Evolutionary conservation across 179 eudicot genomes (phyloP), one percentile per base, ranked within the genome.

Genomic region (Sideroxylon spinosum): DNA sequence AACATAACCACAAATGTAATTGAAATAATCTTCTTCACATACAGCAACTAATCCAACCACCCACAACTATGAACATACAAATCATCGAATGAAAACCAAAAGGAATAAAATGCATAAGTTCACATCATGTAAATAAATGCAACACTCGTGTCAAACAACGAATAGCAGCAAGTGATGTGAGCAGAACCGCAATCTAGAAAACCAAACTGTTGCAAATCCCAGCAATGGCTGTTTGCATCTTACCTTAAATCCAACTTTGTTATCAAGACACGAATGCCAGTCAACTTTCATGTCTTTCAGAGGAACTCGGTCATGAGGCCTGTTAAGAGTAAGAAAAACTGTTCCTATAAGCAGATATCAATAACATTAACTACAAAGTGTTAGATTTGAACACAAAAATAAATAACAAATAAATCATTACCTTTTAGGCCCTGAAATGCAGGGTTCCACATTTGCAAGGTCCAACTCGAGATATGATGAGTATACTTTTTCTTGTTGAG

Each of bases 361-460:
- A 67, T 6, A 79, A 49, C 2, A 46, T 6, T 6, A 63, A 46
- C 9, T 37, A 61, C 22, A 50, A 71, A 28, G 62, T 9, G 46
- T 9, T 22, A 49, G 48, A 9, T 69, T 17, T 55, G n/a, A 67
- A 10, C 17, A 44, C 0, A 4, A 19, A 26, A 22, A 71, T 52
- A 52, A 37, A 37, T 3, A 1, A 37, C 44, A 37, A 37, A n/a
- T 32, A 29, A 74, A 80, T 65, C 26, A 53, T 46, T 84, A 94
- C 98, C 99, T 82, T 89, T 96, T 96, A 12, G 99, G 99, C 78
- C 99, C 99, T 59, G 99, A 94, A 23, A 96, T 75, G 81, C 98
- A 96, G 20, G 99, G 97, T 75, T 88, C 98, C 26, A 96, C 99
- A 56, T 86, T 89, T 57, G 86, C 88, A 55, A 96, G 89, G 81